Percentiles rank a stretch among this genome's conserved stretches.
Evolutionary conservation across 495 filamentous ascomycete species (phyloP).

Genomic region (Aspergillus homomorphus): DNA sequence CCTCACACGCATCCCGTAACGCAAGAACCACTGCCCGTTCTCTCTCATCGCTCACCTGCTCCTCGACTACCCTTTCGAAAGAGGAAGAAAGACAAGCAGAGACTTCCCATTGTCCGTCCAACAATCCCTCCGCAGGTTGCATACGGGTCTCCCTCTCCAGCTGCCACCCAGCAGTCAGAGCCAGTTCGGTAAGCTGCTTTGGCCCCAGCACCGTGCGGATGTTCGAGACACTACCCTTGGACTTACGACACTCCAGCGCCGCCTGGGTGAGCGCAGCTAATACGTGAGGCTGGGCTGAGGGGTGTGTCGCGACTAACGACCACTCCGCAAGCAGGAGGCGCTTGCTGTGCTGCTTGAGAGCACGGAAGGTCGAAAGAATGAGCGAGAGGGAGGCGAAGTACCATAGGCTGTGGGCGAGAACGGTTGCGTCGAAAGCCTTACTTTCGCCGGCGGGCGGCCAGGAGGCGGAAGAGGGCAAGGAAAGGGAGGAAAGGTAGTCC

Average conservation of each 20-base stretch:
- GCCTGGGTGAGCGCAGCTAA: slow-evolving; percentile 24
- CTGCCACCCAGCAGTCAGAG: slow-evolving; percentile 25
- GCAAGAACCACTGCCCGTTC: slow-evolving; percentile 31
- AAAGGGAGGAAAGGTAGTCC: slow-evolving; percentile 21
- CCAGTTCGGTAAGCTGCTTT: slow-evolving; percentile 27
- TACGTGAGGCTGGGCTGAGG: slow-evolving; percentile 26
- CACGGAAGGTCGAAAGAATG: slow-evolving; percentile 30
- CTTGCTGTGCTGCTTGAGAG: slow-evolving; percentile 29
- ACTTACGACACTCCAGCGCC: slow-evolving; percentile 23
- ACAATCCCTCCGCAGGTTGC: slow-evolving; percentile 29
- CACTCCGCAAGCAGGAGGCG: slow-evolving; percentile 41
- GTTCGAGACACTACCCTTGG: slow-evolving; percentile 31
- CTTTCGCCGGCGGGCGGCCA: slow-evolving; percentile 18
- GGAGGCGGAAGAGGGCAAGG: slow-evolving; percentile 8
- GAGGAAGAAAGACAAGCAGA: slow-evolving; percentile 25
- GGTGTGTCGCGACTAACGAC: slow-evolving; percentile 26
- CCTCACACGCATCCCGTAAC: slow-evolving; percentile 33
- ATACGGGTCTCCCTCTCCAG: slow-evolving; percentile 30
- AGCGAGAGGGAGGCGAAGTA: slow-evolving; percentile 39
- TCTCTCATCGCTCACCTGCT: slow-evolving; percentile 29
- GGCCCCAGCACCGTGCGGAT: slow-evolving; percentile 43
- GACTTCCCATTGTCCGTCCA: slow-evolving; percentile 49
- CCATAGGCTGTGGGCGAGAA: slow-evolving; percentile 50
- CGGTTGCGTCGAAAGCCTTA: slow-evolving; percentile 38
- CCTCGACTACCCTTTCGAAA: slow-evolving; percentile 26